Evolutionary conservation across 305 asterid genomes (phyloP).

Genomic region (Fraxinus baroniana): DNA sequence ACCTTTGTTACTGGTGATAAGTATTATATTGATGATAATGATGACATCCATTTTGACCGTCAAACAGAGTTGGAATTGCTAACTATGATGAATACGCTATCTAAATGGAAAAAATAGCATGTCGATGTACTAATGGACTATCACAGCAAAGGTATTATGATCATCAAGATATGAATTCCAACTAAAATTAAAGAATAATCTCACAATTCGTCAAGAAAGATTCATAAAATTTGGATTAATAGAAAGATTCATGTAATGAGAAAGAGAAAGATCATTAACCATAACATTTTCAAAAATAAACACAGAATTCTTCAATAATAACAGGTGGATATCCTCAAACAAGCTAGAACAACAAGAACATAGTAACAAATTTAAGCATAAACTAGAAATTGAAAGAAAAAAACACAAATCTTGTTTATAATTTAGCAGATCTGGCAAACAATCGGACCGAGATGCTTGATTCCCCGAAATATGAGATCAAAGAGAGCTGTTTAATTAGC

Average conservation of each 20-base stretch:
- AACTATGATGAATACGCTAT: not conserved
- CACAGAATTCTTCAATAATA: not conserved
- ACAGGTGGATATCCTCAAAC: not conserved
- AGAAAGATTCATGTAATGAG: not conserved
- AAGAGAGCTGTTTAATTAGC: not conserved
- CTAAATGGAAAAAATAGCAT: not conserved
- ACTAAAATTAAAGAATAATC: not conserved
- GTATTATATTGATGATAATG: not conserved
- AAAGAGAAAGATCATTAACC: not conserved
- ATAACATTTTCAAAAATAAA: not conserved
- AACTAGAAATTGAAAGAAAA: not conserved
- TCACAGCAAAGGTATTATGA: not conserved
- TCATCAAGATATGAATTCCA: not conserved
- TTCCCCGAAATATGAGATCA: not conserved
- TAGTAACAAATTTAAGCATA: not conserved
- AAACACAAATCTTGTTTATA: not conserved
- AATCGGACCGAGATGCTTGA: constrained; percentile 5
- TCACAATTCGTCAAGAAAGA: not conserved
- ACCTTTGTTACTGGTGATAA: too few relatives aligned
- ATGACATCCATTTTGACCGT: not conserved
- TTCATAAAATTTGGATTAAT: not conserved
- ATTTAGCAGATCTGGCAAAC: not conserved
- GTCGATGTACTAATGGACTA: not conserved
- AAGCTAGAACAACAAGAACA: not conserved
- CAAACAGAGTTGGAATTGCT: not conserved